Base-by-base conservation (phyloP, 495 filamentous ascomycete genomes). In the Diplogelasinospora grovesii region DNA sequence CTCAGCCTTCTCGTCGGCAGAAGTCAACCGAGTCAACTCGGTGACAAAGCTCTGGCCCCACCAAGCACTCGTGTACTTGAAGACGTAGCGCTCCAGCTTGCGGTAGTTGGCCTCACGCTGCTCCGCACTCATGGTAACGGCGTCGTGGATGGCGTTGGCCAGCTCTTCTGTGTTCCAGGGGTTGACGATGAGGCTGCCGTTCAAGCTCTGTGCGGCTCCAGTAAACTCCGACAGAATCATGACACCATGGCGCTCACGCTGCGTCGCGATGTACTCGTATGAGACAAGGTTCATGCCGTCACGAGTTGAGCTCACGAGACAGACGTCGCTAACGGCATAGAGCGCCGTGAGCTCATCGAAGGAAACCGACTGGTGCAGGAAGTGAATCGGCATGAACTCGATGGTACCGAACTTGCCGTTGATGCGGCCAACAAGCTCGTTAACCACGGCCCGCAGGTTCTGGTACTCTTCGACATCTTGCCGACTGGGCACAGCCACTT, bases 201-300 rank as follows among this genome's bases (percentile, higher is more conserved):
- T 86, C 48, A 95, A 75, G 33, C 82, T 88, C 39, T 90, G 81
- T 0, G 90, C 86, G 0, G 90, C 88, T 2, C 90, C 90, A 0
- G 89, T 83, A 53, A 95, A 94, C 54, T 95, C 89, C 33, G 88
- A 95, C 8, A 97, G 74, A 16, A 95, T 85, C 72, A 97, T 83
- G 4, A 86, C 83, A 5, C 90, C 90, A 53, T 93, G 83, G 8
- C 81, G 75, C 46, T 89, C 73, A 44, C 82, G 68, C 54, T 95
- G 90, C 22, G 82, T 87, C 2, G 90, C 89, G 34, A 95, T 88
- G 63, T 95, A 97, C 61, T 97, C 90, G 64, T 89, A 95, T 16
- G 85, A 88, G 18, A 97, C 90, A 8, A 95, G 76, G 56, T 97
- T 97, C 90, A 97, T 95, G 43, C 90, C 90, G 54, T 95, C 90